These are phyloP conservation scores for Pistacia integerrima DNA, from an alignment of 345 rosid genomes.

Conservation along the genomic window DNA sequence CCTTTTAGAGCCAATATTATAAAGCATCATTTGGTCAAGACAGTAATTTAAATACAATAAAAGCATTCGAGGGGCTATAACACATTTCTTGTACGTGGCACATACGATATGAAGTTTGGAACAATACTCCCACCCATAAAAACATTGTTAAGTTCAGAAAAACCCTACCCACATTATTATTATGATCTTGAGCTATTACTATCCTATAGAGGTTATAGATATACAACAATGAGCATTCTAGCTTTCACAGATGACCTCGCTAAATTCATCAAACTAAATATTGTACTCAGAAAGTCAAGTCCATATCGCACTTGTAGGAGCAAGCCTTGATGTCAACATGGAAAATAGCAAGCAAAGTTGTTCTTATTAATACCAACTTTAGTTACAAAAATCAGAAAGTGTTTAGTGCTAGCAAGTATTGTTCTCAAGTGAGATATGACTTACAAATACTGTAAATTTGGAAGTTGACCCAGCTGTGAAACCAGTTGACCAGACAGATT, in stretches of 20 bases:
- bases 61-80: background rate
- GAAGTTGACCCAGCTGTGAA: constrained; percentile 62
- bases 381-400: background rate
- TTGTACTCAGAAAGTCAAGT: background rate
- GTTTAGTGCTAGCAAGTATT: too few species aligned
- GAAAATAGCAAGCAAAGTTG: background rate
- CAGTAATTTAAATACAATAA: background rate
- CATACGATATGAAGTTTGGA: too few species aligned
- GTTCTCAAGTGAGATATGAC: constrained; percentile 16
- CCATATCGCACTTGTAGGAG: background rate
- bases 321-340: background rate
- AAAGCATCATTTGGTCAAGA: background rate
- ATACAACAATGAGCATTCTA: too few species aligned
- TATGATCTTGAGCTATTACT: too few species aligned
- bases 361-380: background rate
- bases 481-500: constrained; percentile 66
- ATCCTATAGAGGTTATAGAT: too few species aligned
- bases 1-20: background rate
- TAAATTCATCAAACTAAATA: too few species aligned
- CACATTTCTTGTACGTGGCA: background rate
- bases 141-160: too few species aligned
- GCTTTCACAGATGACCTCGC: too few species aligned
- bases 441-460: constrained; percentile 80
- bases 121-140: too few species aligned
- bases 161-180: too few species aligned